Evolutionary conservation across 75 land plant genomes (phyloP).

Genomic region (Chamaecyparis obtusa): DNA sequence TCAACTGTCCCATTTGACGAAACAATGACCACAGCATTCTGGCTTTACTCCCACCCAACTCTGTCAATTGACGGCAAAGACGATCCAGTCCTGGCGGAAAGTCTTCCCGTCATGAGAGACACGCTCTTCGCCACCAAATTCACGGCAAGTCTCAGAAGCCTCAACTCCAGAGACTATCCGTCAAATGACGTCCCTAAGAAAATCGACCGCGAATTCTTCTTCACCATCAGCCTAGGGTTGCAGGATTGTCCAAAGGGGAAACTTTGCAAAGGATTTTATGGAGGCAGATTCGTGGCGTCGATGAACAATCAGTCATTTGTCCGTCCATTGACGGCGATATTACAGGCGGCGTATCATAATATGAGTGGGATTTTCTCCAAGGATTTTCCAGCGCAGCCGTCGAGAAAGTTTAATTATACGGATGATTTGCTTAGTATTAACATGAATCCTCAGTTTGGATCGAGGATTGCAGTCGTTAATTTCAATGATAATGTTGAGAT

Average conservation of each 20-base stretch:
- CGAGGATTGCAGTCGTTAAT: constrained; percentile 20
- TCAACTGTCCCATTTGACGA: constrained; percentile 37
- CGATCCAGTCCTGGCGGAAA: no score
- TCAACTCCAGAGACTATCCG: constrained; percentile 33
- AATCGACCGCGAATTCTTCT: constrained; percentile 35
- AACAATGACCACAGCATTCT: background rate
- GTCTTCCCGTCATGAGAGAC: constrained; percentile 15
- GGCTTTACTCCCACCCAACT: background rate
- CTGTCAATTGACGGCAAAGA: background rate
- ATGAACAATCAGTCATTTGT: constrained; percentile 43
- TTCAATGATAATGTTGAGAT: constrained; percentile 30
- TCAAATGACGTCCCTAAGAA: constrained; percentile 37
- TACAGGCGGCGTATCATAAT: constrained; percentile 18
- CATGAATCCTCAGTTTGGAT: constrained; percentile 23
- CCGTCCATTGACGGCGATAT: background rate
- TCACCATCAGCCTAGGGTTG: constrained; percentile 43
- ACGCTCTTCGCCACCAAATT: constrained; percentile 20
- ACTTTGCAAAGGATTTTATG: constrained; percentile 25
- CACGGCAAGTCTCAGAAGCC: constrained; percentile 23
- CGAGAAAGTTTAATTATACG: constrained; percentile 28
- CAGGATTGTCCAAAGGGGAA: constrained; percentile 33
- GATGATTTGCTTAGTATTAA: background rate
- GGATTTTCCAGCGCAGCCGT: constrained; percentile 24
- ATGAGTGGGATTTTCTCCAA: constrained; percentile 21
- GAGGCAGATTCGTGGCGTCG: constrained; percentile 23